Evolutionary conservation across 805 yeast species (phyloP).

Genomic region (Yarrowia sp.): DNA sequence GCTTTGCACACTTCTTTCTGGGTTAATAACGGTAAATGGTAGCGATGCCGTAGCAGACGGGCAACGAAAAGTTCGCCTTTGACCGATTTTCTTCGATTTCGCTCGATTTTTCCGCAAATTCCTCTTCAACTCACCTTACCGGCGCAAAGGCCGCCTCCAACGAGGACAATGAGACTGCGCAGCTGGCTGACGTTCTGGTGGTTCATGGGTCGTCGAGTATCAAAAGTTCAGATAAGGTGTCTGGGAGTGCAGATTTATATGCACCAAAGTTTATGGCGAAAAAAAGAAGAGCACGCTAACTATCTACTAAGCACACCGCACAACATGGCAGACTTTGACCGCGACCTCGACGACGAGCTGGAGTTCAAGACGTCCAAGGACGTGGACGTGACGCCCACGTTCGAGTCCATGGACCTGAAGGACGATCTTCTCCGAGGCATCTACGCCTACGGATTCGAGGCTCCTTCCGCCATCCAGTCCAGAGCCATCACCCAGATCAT

Average conservation of each 20-base stretch:
- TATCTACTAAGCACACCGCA: background rate
- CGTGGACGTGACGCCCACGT: slow-evolving; percentile 74
- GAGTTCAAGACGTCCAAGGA: slow-evolving; percentile 56
- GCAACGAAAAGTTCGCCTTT: no score
- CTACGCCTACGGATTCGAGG: slow-evolving; percentile 76
- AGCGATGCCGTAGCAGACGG: background rate
- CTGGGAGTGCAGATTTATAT: slow-evolving; percentile 16
- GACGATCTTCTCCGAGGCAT: slow-evolving; percentile 71
- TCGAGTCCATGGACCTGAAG: slow-evolving; percentile 70
- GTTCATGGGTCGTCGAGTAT: background rate
- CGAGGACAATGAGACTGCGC: slow-evolving; percentile 42
- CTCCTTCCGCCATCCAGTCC: slow-evolving; percentile 79
- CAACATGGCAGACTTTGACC: slow-evolving; percentile 12
- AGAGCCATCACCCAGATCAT: slow-evolving; percentile 78
- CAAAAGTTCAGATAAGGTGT: slow-evolving; percentile 16
- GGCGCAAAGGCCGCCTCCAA: slow-evolving; percentile 64
- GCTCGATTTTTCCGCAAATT: background rate
- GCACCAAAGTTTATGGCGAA: background rate
- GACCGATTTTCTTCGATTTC: background rate
- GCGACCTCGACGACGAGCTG: slow-evolving; percentile 24
- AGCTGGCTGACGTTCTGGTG: slow-evolving; percentile 7
- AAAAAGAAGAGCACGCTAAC: background rate
- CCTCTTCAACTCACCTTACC: slow-evolving; percentile 44
- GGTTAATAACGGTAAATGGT: no score
- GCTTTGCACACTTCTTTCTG: slow-evolving; percentile 29